Conservation (phyloP, 2,329 filamentous ascomycete species). For the Aureobasidium sp. region DNA sequence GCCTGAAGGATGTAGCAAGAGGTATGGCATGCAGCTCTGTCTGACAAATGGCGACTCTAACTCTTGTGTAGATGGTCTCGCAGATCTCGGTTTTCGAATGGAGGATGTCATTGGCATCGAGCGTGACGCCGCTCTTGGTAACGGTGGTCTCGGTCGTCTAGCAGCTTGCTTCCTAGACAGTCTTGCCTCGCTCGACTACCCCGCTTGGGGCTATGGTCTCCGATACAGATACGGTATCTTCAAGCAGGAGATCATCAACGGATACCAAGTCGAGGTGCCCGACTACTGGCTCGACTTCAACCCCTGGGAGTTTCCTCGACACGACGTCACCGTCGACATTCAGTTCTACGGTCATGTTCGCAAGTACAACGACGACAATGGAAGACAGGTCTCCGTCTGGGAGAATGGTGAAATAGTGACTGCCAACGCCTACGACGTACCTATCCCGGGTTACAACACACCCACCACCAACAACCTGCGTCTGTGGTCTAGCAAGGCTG, state of each 20-base stretch:
- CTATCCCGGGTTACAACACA: constrained; percentile 79
- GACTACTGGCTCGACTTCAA: constrained; percentile 99
- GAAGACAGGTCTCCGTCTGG: constrained; percentile 71
- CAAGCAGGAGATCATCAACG: constrained; percentile 98
- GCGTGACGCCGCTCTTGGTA: constrained; percentile 91
- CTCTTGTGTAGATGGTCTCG: constrained; percentile 60
- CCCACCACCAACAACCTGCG: constrained; percentile 92
- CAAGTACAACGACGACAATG: constrained; percentile 66
- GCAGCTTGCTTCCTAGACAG: constrained; percentile 97
- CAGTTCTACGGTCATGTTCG: constrained; percentile 88
- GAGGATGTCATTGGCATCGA: constrained; percentile 94
- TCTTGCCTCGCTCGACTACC: constrained; percentile 86
- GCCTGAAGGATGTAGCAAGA: constrained; percentile 75
- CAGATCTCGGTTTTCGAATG: constrained; percentile 89
- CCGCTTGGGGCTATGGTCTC: constrained; percentile 94
- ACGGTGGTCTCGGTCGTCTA: constrained; percentile 88
- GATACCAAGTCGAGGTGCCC: constrained; percentile 95
- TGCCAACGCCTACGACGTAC: constrained; percentile 87
- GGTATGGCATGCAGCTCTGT: constrained; percentile 45
- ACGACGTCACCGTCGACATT: constrained; percentile 92
- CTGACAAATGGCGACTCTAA: constrained; percentile 19
- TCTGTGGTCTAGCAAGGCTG: constrained; percentile 95
- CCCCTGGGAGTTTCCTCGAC: constrained; percentile 95
- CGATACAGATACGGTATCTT: constrained; percentile 93
- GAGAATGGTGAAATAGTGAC: constrained; percentile 89